A percentile compares a stretch with the other conserved stretches of the same genome.
phyloP scores from a whole-genome alignment of 1,139 yeast species.

The Debaryomyces sp. region DNA sequence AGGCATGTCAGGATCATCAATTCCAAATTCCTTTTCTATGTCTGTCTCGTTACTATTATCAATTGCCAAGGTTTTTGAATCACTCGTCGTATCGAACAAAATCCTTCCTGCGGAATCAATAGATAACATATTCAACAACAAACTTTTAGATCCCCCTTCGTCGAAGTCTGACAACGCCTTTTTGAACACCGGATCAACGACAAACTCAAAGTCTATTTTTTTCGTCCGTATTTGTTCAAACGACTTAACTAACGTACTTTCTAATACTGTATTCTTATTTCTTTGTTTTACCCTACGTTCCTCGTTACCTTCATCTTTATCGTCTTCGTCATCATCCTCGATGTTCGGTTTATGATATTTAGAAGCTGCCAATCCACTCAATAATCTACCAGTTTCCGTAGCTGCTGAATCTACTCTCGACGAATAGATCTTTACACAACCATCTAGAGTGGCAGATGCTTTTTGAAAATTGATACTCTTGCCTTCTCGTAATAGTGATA shows the following conservation, averaged over 20 bases:
- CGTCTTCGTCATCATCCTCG: constrained; percentile 30
- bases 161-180: constrained; percentile 91
- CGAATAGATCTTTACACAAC: constrained; percentile 82
- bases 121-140: constrained; percentile 69
- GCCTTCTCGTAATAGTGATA: constrained; percentile 59
- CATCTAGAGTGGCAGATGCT: constrained; percentile 81
- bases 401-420: constrained; percentile 84
- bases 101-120: constrained; percentile 61
- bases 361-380: constrained; percentile 56
- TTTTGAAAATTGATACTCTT: constrained; percentile 72
- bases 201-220: constrained; percentile 72
- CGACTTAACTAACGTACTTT: constrained; percentile 43
- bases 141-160: constrained; percentile 90
- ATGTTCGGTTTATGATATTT: constrained; percentile 7
- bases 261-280: constrained; percentile 40
- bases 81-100: constrained; percentile 57
- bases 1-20: constrained; percentile 10
- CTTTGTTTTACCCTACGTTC: constrained; percentile 27
- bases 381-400: constrained; percentile 71
- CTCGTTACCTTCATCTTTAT: constrained; percentile 13
- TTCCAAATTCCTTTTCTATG: constrained; percentile 14
- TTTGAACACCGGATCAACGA: constrained; percentile 85
- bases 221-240: constrained; percentile 64
- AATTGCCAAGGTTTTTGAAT: constrained; percentile 16
- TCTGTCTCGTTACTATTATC: constrained; percentile 4